Percentiles rank a stretch among this genome's conserved stretches.
These are phyloP conservation scores for Pinus albicaulis DNA, from an alignment of 75 land plant species.

Conservation along the genomic window DNA sequence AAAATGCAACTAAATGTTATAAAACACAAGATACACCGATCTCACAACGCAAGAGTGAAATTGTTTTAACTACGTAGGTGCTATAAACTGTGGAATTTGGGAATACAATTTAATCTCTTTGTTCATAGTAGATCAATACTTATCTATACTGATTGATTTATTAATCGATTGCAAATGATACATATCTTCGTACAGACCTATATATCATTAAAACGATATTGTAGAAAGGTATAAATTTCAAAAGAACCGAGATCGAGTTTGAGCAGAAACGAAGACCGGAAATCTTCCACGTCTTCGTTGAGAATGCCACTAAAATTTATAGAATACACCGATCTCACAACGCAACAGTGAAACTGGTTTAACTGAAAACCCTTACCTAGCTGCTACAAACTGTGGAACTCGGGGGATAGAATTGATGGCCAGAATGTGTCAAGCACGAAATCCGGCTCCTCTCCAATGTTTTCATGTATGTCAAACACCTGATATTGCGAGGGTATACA, in stretches of 20 bases:
- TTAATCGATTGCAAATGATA: no score
- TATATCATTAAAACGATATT: no score
- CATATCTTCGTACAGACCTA: no score
- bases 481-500: background rate
- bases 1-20: background rate
- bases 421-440: background rate
- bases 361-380: background rate
- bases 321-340: background rate
- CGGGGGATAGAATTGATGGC: background rate
- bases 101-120: no score
- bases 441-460: background rate
- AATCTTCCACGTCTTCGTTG: no score
- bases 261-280: no score
- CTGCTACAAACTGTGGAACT: background rate
- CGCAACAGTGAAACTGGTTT: background rate
- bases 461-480: background rate
- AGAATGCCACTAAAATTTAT: background rate
- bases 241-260: no score
- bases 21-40: background rate
- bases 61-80: background rate
- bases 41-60: background rate
- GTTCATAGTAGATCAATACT: no score
- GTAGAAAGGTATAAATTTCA: no score
- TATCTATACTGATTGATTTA: no score
- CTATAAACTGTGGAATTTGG: background rate